Evolutionary conservation across 2,329 filamentous ascomycete genomes (phyloP).

Genomic region (Colletotrichum lentis): DNA sequence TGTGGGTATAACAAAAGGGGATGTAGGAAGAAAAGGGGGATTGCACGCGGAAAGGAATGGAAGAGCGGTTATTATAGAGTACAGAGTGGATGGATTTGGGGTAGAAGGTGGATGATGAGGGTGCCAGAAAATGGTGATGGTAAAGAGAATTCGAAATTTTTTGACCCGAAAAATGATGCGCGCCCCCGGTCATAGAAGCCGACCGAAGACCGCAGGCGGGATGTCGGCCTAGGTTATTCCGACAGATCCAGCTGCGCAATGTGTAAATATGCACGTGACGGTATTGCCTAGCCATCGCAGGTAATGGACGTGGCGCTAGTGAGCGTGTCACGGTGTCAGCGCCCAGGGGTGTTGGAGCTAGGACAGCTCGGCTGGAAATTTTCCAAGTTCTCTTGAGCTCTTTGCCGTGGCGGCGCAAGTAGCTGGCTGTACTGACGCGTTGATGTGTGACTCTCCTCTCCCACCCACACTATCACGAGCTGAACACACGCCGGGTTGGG

Average conservation of each 20-base stretch:
- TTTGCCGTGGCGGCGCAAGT: conserved; percentile 1
- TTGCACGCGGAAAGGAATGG: conserved; percentile 37
- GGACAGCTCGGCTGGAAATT: conserved; percentile 18
- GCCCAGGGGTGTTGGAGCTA: conserved; percentile 22
- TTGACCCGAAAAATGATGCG: conserved; percentile 48
- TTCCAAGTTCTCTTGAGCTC: background rate
- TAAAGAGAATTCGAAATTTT: conserved; percentile 48
- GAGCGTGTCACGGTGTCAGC: background rate
- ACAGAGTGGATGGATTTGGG: conserved; percentile 32
- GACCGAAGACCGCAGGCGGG: conserved; percentile 51
- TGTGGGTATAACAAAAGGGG: conserved; percentile 43
- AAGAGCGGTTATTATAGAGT: conserved; percentile 38
- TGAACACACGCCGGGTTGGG: background rate
- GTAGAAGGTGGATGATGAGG: conserved; percentile 14
- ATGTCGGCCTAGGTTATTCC: conserved; percentile 31
- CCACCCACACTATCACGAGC: background rate
- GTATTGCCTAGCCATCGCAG: conserved; percentile 21
- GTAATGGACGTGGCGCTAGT: conserved; percentile 10
- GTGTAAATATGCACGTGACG: conserved; percentile 8
- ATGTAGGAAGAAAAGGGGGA: conserved; percentile 41
- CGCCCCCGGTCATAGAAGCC: conserved; percentile 52
- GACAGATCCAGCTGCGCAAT: background rate
- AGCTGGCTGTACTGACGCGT: background rate
- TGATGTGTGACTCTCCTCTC: background rate
- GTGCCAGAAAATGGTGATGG: conserved; percentile 39